These are phyloP conservation scores for Heterococcus sp. DNA, from an alignment of 108 stramenopile species.

Conservation along the genomic window DNA sequence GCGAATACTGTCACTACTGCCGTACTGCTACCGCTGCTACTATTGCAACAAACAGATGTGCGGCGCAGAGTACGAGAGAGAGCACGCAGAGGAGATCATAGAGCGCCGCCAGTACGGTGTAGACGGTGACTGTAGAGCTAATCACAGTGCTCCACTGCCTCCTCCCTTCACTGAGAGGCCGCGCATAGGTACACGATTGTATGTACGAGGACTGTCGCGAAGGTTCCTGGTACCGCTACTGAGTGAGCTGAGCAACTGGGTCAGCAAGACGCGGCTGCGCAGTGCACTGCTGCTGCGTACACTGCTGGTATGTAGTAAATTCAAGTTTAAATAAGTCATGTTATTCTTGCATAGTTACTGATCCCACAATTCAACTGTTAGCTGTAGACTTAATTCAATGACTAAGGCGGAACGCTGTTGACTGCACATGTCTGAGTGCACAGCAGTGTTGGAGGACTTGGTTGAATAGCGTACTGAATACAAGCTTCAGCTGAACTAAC, in stretches of 20 bases:
- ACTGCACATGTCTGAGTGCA: too few relatives aligned
- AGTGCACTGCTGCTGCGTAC: slow-evolving; percentile 31
- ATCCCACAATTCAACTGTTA: too few relatives aligned
- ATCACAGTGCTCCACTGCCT: slow-evolving; percentile 60
- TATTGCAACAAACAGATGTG: too few relatives aligned
- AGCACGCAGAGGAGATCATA: slow-evolving; percentile 67
- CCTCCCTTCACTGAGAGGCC: slow-evolving; percentile 64
- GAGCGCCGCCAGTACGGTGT: slow-evolving; percentile 70
- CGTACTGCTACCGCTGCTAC: too few relatives aligned
- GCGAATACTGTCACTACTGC: too few relatives aligned
- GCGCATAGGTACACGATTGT: slow-evolving; percentile 67
- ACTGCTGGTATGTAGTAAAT: slow-evolving; percentile 5
- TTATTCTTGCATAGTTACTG: too few relatives aligned
- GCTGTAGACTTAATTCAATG: too few relatives aligned
- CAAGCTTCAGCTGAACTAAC: too few relatives aligned
- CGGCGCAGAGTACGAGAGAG: slow-evolving; percentile 66
- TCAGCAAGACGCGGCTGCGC: slow-evolving; percentile 26
- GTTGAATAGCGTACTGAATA: too few relatives aligned
- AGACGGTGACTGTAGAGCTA: slow-evolving; percentile 65
- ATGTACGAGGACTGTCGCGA: slow-evolving; percentile 64
- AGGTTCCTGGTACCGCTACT: slow-evolving; percentile 68
- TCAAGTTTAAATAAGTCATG: too few relatives aligned
- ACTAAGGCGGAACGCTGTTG: too few relatives aligned
- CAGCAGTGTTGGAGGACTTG: too few relatives aligned
- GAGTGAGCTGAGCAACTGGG: slow-evolving; percentile 60